Conservation (phyloP, 768 basidiomycete genomes). For the Fibroporia radiculosa region DNA sequence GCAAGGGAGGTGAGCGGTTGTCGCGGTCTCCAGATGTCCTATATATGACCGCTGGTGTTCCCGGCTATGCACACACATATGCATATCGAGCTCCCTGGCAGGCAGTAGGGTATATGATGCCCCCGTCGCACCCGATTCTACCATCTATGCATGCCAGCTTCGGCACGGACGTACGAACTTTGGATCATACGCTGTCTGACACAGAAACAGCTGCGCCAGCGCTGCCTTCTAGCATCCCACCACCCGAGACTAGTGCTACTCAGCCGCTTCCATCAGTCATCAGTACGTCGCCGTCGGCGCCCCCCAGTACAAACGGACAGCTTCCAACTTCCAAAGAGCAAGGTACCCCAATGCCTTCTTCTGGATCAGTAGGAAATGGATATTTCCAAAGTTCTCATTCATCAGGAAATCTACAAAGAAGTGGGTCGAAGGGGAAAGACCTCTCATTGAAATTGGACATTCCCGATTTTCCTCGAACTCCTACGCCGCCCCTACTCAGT, state of each 20-base stretch:
- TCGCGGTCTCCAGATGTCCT: constrained; percentile 16
- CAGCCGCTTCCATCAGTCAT: not conserved
- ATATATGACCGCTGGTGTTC: constrained; percentile 12
- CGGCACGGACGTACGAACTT: too few species aligned
- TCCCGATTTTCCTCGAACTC: constrained; percentile 12
- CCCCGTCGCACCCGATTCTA: not conserved
- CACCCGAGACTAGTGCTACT: not conserved
- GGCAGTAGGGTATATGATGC: not conserved
- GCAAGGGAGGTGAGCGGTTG: constrained; percentile 9
- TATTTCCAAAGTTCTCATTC: too few species aligned
- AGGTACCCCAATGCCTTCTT: too few species aligned
- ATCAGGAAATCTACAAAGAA: too few species aligned
- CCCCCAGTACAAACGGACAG: too few species aligned
- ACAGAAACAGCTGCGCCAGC: too few species aligned
- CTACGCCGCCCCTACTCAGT: constrained; percentile 40
- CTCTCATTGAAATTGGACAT: too few species aligned
- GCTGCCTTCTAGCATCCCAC: not conserved
- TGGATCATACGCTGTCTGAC: too few species aligned
- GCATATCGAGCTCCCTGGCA: constrained; percentile 12
- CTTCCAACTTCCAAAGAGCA: too few species aligned
- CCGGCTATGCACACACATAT: not conserved
- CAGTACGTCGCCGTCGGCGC: not conserved
- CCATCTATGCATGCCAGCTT: too few species aligned
- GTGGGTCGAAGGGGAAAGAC: too few species aligned
- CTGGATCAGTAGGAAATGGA: too few species aligned